Evolutionary conservation across 805 yeast species (phyloP).

Genomic region (Tetrapisispora fleetii): DNA sequence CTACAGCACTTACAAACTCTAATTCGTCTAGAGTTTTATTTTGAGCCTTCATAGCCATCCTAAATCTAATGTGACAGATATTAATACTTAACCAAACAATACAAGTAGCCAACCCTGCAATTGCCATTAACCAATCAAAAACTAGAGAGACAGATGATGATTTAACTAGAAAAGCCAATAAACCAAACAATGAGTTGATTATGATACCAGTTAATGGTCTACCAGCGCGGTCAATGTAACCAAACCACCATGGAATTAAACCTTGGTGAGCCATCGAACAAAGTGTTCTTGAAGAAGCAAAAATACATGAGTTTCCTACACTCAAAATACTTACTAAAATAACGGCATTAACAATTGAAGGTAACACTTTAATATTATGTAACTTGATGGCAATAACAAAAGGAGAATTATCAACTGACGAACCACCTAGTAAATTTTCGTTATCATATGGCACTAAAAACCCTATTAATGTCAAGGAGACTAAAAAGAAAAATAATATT

Average conservation of each 20-base stretch:
- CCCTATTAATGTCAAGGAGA: slow-evolving; percentile 47
- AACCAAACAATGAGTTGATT: slow-evolving; percentile 37
- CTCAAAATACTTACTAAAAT: slow-evolving; percentile 46
- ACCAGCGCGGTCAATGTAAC: slow-evolving; percentile 39
- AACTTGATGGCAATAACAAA: slow-evolving; percentile 50
- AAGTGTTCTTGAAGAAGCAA: slow-evolving; percentile 43
- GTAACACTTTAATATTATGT: slow-evolving; percentile 46
- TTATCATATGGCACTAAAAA: slow-evolving; percentile 47
- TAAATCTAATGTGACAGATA: slow-evolving; percentile 43
- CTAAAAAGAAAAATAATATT: slow-evolving; percentile 46
- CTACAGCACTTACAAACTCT: slow-evolving; percentile 29
- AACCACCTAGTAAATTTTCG: slow-evolving; percentile 38
- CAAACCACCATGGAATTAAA: slow-evolving; percentile 39
- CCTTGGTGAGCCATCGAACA: slow-evolving; percentile 44
- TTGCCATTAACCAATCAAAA: slow-evolving; percentile 49
- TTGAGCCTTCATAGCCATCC: slow-evolving; percentile 45
- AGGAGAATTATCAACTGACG: slow-evolving; percentile 49
- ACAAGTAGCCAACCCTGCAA: slow-evolving; percentile 47
- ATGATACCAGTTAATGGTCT: slow-evolving; percentile 44
- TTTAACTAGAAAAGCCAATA: slow-evolving; percentile 46
- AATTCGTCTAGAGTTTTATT: slow-evolving; percentile 21
- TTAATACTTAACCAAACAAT: slow-evolving; percentile 52
- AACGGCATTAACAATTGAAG: slow-evolving; percentile 49
- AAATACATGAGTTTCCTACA: slow-evolving; percentile 38
- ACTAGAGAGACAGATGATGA: slow-evolving; percentile 37